Percentiles rank a stretch among this genome's conserved stretches.
These are phyloP conservation scores for Solanum dulcamara DNA, from an alignment of 257 asterid genomes.

Conservation along the genomic window DNA sequence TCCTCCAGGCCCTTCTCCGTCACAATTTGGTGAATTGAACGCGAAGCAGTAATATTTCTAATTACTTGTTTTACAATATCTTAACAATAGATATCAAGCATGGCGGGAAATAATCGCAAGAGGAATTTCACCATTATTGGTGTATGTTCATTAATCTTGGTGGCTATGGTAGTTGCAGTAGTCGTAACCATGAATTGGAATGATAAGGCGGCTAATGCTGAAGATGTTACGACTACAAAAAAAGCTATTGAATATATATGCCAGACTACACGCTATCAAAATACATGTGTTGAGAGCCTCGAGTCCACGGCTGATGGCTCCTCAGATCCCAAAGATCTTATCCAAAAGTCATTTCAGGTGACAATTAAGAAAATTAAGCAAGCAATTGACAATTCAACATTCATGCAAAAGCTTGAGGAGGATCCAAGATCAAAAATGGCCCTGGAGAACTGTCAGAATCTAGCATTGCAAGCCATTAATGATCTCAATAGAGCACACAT, in stretches of 20 bases:
- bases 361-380: conserved; percentile 21
- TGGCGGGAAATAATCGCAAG: conserved; percentile 32
- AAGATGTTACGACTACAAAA: conserved; percentile 7
- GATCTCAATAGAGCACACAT: conserved; percentile 43
- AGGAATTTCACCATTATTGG: conserved; percentile 24
- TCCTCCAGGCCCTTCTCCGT: conserved; percentile 9
- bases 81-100: conserved; percentile 1
- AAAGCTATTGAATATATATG: conserved; percentile 59
- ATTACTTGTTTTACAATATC: neutral
- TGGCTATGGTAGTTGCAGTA: conserved; percentile 50
- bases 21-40: neutral
- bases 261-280: conserved; percentile 51
- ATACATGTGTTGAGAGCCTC: conserved; percentile 41
- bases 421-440: conserved; percentile 45
- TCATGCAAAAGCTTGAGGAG: conserved; percentile 14
- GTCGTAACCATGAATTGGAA: conserved; percentile 5
- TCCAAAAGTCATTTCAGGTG: conserved; percentile 35
- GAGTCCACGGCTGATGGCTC: conserved; percentile 20
- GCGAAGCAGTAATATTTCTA: neutral
- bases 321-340: conserved; percentile 59
- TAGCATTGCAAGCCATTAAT: conserved; percentile 29
- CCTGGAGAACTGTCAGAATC: conserved; percentile 41
- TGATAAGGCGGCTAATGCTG: neutral
- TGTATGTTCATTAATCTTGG: conserved; percentile 33
- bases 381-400: conserved; percentile 33